phyloP scores from a whole-genome alignment of 306 rosid species.

The Quercus wislizeni region DNA sequence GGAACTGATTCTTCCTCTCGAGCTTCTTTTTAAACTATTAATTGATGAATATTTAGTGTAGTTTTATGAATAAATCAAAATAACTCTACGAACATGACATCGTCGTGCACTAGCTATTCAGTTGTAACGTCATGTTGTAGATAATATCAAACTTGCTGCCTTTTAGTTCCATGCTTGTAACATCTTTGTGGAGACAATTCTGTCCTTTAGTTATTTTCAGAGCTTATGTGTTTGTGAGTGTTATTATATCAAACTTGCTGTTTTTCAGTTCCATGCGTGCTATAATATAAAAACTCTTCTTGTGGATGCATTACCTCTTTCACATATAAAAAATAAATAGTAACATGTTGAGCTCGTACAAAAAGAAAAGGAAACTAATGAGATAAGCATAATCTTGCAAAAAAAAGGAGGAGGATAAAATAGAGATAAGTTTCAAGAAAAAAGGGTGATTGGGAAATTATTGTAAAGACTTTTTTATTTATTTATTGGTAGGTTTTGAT shows the following conservation, averaged over 20 bases:
- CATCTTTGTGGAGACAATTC: too few species aligned
- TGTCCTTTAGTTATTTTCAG: too few species aligned
- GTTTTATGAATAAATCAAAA: not conserved
- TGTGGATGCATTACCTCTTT: too few species aligned
- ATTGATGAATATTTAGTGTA: not conserved
- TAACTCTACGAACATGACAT: not conserved
- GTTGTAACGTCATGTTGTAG: not conserved
- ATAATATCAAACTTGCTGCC: not conserved
- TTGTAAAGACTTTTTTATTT: not conserved
- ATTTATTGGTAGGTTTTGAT: too few species aligned
- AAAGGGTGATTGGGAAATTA: not conserved
- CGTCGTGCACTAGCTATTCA: not conserved
- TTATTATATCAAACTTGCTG: too few species aligned
- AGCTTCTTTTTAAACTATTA: slow-evolving; percentile 42
- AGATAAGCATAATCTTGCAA: too few species aligned
- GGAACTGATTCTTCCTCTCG: slow-evolving; percentile 31
- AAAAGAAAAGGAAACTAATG: too few species aligned
- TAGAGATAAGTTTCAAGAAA: not conserved
- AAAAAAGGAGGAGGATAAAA: not conserved
- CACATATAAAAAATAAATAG: too few species aligned
- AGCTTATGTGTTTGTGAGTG: too few species aligned
- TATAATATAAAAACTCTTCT: too few species aligned
- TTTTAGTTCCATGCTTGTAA: not conserved
- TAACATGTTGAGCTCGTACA: too few species aligned
- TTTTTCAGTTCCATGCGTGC: too few species aligned